Percentiles rank a stretch among this genome's conserved stretches.
These are phyloP conservation scores for Plasmopara muralis DNA, from an alignment of 352 stramenopile genomes.

Conservation along the genomic window DNA sequence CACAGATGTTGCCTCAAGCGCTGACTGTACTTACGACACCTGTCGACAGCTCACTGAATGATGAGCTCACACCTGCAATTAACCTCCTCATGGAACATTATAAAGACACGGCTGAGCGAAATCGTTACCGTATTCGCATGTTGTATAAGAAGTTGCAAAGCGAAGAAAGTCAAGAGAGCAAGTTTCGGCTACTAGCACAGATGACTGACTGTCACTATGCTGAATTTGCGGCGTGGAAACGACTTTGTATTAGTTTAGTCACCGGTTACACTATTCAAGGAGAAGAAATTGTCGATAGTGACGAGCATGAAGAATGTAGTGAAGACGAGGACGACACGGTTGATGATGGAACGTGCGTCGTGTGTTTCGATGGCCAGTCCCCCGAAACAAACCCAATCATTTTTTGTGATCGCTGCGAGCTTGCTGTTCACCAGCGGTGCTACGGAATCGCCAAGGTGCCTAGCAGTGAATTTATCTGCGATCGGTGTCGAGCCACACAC, in stretches of 20 bases:
- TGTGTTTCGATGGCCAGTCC: conserved; percentile 86
- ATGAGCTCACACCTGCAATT: conserved; percentile 71
- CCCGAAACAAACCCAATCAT: conserved; percentile 86
- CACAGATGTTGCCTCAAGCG: conserved; percentile 3
- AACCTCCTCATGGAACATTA: conserved; percentile 74
- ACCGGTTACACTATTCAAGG: conserved; percentile 38
- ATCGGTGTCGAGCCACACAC: conserved; percentile 61
- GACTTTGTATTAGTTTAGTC: conserved; percentile 58
- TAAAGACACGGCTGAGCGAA: conserved; percentile 66
- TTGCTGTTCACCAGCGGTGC: conserved; percentile 86
- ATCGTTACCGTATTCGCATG: conserved; percentile 49
- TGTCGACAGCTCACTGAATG: conserved; percentile 11
- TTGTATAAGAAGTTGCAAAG: conserved; percentile 45
- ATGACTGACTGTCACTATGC: conserved; percentile 64
- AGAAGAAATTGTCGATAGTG: conserved; percentile 11
- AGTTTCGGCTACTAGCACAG: conserved; percentile 21
- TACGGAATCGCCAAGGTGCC: conserved; percentile 83
- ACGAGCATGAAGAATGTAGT: conserved; percentile 17
- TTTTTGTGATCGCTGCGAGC: conserved; percentile 84
- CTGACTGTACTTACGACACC: conserved; percentile 1
- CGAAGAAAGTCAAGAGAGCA: conserved; percentile 24
- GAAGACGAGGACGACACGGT: conserved; percentile 47
- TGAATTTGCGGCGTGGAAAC: conserved; percentile 74
- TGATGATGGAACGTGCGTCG: conserved; percentile 82
- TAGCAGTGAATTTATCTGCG: conserved; percentile 85